Evolutionary conservation across 106 monocot species (phyloP).

Genomic region (Dioscorea alata): DNA sequence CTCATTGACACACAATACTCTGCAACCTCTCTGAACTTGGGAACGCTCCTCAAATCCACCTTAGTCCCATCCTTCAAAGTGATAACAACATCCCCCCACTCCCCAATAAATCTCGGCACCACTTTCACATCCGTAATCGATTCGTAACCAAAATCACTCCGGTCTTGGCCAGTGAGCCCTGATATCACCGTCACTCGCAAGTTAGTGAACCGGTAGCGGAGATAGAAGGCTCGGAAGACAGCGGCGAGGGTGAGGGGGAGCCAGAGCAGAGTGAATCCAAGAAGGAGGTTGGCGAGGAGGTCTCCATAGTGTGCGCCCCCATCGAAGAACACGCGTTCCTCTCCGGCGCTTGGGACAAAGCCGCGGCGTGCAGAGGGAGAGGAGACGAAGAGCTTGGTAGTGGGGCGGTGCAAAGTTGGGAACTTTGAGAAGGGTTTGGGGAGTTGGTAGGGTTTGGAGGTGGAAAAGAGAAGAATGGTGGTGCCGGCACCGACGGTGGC

Average conservation of each 20-base stretch:
- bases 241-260: conserved; percentile 75
- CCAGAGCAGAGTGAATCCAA: conserved; percentile 72
- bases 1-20: conserved; percentile 56
- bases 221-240: conserved; percentile 60
- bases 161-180: conserved; percentile 63
- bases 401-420: not conserved
- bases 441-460: not conserved
- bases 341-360: not conserved
- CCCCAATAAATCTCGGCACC: conserved; percentile 68
- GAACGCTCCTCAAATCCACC: conserved; percentile 72
- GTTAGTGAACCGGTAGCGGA: conserved; percentile 75
- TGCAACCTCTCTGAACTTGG: conserved; percentile 71
- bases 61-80: conserved; percentile 73
- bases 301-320: conserved; percentile 81
- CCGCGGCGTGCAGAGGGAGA: conserved; percentile 5
- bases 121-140: conserved; percentile 49
- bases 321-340: conserved; percentile 66
- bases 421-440: conserved; percentile 10
- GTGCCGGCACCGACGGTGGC: not conserved
- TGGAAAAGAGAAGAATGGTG: not conserved
- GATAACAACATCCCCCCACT: conserved; percentile 77
- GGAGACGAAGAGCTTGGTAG: conserved; percentile 5
- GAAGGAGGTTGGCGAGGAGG: conserved; percentile 55
- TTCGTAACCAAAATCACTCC: conserved; percentile 57
- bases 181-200: conserved; percentile 60